Base-by-base conservation (phyloP, 192 early-diverging fungal species). In the Coemansia reversa region DNA sequence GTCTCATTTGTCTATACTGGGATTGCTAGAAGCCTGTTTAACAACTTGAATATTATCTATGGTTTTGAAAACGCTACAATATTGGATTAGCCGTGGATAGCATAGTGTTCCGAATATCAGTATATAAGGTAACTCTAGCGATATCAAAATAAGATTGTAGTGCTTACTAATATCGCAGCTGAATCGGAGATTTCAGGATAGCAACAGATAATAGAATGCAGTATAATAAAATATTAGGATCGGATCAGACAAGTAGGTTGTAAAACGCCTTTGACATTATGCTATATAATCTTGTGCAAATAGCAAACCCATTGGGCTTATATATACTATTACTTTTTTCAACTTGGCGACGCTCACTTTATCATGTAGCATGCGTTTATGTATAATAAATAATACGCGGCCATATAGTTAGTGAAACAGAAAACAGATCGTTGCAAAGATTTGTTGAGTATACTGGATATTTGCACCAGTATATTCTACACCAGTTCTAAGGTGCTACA, bases 21-120 rank as follows among this genome's bases (percentile, higher is more conserved):
- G 5, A 8, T 60, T 55, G 55, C 28, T 64, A 22, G 51, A 57
- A 5, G 65, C 65, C 9, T 55, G 51, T 24, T 56, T 65, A 42
- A 67, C 42, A 24, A 39, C 62, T 23, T 65, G 65, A 32, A 77
- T 50, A 4, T 53, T 58, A 0, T 53, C 7, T 29, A 48, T 60
- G 25, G 60, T 55, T 19, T 33, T 62, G 19, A 24, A 29, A 25
- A 72, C 14, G 39, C 3, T 3, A 45, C 14, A 16, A 45, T 45
- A 5, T 45, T 16, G 3, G 39, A 4, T 45, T 45, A 16, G 39
- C 3, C 14, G 39, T 14, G 39, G 39, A 3, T 45, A 16, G 3
- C 9, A 45, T 16, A 45, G 3, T 45, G 39, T 45, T 16, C 39
- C 8, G 16, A 45, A 16, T 16, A 35, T 35, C 33, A 12, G 33